These are phyloP conservation scores for Dictyostelium firmibasis DNA, from an alignment of 78 protist genomes.

Conservation along the genomic window DNA sequence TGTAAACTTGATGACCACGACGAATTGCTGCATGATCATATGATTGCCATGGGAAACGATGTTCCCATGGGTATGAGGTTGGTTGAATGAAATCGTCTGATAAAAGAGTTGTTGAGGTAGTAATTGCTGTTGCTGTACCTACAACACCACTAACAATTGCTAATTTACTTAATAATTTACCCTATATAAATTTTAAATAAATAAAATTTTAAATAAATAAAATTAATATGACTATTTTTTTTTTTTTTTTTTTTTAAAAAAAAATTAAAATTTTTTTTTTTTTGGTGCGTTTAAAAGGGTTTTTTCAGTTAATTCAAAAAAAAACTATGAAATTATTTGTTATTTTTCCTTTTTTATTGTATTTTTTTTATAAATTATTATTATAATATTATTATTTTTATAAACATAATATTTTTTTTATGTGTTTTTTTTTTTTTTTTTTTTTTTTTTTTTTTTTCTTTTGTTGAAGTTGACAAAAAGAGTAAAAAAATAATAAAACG, in stretches of 20 bases:
- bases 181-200: not conserved
- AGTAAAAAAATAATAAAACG: too few species aligned
- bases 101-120: constrained; percentile 31
- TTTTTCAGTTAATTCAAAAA: too few species aligned
- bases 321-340: too few species aligned
- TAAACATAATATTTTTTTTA: too few species aligned
- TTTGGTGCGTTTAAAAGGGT: not conserved
- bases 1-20: constrained; percentile 85
- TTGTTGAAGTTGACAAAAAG: too few species aligned
- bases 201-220: not conserved
- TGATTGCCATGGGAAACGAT: constrained; percentile 84
- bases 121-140: constrained; percentile 5
- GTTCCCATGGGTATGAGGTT: constrained; percentile 72
- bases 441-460: too few species aligned
- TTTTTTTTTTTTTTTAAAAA: not conserved
- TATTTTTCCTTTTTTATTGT: too few species aligned
- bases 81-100: constrained; percentile 66
- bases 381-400: too few species aligned
- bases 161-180: constrained; percentile 28
- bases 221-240: not conserved
- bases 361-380: too few species aligned
- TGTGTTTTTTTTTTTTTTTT: too few species aligned
- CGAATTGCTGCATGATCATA: constrained; percentile 81
- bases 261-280: not conserved
- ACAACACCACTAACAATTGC: constrained; percentile 10